Evolutionary conservation across 2,329 filamentous ascomycete genomes (phyloP).

Genomic region (Colletotrichum destructivum): DNA sequence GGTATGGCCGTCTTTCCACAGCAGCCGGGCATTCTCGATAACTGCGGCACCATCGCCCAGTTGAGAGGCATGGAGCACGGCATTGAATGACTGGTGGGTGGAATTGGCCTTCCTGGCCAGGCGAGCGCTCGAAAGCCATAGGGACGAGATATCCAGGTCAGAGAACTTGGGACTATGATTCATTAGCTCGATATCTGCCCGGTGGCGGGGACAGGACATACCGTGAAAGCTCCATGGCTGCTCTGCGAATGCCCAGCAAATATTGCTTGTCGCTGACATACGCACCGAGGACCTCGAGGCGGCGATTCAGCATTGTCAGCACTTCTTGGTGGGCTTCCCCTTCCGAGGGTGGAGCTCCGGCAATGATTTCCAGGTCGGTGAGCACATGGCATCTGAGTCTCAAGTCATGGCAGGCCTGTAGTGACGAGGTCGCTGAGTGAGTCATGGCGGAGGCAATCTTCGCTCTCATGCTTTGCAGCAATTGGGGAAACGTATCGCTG

Average conservation of each 20-base stretch:
- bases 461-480: constrained; percentile 76
- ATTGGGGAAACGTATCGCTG: constrained; percentile 66
- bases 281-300: constrained; percentile 91
- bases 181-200: background rate
- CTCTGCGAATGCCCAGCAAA: constrained; percentile 86
- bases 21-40: constrained; percentile 91
- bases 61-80: constrained; percentile 88
- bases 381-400: constrained; percentile 90
- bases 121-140: constrained; percentile 89
- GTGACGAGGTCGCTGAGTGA: constrained; percentile 81
- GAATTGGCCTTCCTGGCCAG: constrained; percentile 89
- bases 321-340: constrained; percentile 57
- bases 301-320: constrained; percentile 75
- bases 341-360: constrained; percentile 61
- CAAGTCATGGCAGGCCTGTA: constrained; percentile 88
- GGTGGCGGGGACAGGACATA: constrained; percentile 54
- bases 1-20: constrained; percentile 95
- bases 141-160: constrained; percentile 81
- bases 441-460: constrained; percentile 83
- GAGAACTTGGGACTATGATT: constrained; percentile 70
- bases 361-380: constrained; percentile 87
- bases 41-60: constrained; percentile 89
- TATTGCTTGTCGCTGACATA: constrained; percentile 96
- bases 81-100: constrained; percentile 91
- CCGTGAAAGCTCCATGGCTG: constrained; percentile 86